A percentile compares a stretch with the other conserved stretches of the same genome.
phyloP scores from a whole-genome alignment of 805 yeast genomes.

The Ogataea siamensis region DNA sequence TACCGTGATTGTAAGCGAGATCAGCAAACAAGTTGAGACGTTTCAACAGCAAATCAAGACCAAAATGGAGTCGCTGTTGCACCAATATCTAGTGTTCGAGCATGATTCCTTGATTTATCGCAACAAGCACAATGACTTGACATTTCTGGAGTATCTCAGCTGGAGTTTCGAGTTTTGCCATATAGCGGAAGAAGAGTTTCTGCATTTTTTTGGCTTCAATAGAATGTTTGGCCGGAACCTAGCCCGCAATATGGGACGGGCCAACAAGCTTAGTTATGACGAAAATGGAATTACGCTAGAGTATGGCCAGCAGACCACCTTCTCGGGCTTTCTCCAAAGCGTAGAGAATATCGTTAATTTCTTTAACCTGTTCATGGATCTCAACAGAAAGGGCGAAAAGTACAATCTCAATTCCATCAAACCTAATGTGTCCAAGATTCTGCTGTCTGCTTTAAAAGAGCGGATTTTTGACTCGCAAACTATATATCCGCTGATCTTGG shows the following conservation, averaged over 20 bases:
- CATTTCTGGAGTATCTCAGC: conserved; percentile 4
- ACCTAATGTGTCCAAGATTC: conserved; percentile 18
- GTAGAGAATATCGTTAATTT: conserved; percentile 24
- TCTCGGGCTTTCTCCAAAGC: conserved; percentile 17
- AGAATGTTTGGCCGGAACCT: conserved; percentile 18
- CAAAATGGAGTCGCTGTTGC: neutral
- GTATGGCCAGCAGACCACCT: conserved; percentile 1
- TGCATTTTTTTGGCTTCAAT: conserved; percentile 24
- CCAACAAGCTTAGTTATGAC: conserved; percentile 7
- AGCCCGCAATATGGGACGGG: conserved; percentile 13
- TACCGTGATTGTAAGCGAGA: conserved; percentile 16
- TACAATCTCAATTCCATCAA: conserved; percentile 17
- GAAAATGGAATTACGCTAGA: conserved; percentile 6
- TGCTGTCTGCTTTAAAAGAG: conserved; percentile 22
- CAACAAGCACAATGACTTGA: conserved; percentile 2
- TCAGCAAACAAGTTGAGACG: conserved; percentile 13
- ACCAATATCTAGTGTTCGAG: neutral
- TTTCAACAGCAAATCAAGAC: conserved; percentile 7
- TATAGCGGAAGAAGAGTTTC: conserved; percentile 5
- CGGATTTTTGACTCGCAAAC: conserved; percentile 25
- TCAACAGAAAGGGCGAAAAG: conserved; percentile 8
- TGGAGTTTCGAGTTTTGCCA: conserved; percentile 8
- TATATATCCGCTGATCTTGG: conserved; percentile 28
- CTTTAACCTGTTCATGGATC: conserved; percentile 22
- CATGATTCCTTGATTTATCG: neutral